Conservation (phyloP, 176 grass and related monocot species). For the Leersia perrieri region DNA sequence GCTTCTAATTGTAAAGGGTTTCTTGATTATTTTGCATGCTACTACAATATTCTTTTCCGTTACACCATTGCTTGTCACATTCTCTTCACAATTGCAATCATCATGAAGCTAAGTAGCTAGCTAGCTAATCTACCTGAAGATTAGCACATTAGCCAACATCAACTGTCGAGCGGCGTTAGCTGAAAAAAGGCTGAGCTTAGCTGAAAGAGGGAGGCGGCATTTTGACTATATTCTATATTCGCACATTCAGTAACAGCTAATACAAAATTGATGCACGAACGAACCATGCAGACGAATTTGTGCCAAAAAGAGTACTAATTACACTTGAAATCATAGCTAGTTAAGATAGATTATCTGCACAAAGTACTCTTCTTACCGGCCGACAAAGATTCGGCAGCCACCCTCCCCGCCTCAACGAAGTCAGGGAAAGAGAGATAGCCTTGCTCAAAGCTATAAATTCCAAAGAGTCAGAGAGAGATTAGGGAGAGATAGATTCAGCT, state of each 20-base stretch:
- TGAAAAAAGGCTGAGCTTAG: conserved; percentile 31
- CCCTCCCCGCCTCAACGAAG: conserved; percentile 46
- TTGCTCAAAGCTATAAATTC: conserved; percentile 50
- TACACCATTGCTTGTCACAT: conserved; percentile 27
- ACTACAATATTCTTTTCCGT: conserved; percentile 17
- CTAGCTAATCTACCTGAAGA: conserved; percentile 49
- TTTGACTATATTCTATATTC: conserved; percentile 30
- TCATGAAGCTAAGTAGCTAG: conserved; percentile 33
- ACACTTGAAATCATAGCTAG: conserved; percentile 46
- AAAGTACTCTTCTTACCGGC: conserved; percentile 48
- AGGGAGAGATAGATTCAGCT: conserved; percentile 40
- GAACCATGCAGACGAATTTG: conserved; percentile 17
- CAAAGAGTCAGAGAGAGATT: conserved; percentile 37
- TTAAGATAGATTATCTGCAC: conserved; percentile 54
- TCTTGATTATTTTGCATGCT: conserved; percentile 42
- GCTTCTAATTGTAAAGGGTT: conserved; percentile 39
- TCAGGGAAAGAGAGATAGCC: conserved; percentile 32
- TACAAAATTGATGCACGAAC: conserved; percentile 16
- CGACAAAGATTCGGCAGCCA: conserved; percentile 74
- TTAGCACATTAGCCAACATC: conserved; percentile 41
- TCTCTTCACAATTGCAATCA: conserved; percentile 32
- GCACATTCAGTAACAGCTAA: conserved; percentile 23
- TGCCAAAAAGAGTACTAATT: conserved; percentile 42
- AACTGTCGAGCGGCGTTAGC: conserved; percentile 49
- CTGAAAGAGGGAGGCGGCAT: conserved; percentile 40